Conservation (phyloP, 2,329 filamentous ascomycete genomes). For the Catunica adiposa region DNA sequence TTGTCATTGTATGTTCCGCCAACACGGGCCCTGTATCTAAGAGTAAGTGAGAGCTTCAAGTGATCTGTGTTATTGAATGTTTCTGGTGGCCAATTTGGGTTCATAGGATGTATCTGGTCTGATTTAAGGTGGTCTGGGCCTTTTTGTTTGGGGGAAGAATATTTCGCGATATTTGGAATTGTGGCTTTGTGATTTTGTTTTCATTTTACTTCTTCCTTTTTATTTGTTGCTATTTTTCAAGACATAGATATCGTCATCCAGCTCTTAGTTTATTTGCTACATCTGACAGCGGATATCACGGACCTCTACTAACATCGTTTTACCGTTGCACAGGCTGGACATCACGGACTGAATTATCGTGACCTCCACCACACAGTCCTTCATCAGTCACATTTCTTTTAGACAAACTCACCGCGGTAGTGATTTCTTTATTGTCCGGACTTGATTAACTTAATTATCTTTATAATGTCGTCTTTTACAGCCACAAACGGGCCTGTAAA, state of each 20-base stretch:
- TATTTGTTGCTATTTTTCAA: neutral
- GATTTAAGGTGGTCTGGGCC: neutral
- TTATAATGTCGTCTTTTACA: slow-evolving; percentile 10
- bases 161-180: neutral
- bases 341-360: too few relatives aligned
- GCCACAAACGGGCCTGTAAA: neutral
- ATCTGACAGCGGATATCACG: too few relatives aligned
- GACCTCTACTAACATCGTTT: too few relatives aligned
- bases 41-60: neutral
- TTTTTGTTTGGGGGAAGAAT: neutral
- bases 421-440: too few relatives aligned
- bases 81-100: neutral
- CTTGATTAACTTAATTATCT: neutral
- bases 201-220: too few relatives aligned
- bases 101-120: neutral
- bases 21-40: neutral
- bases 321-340: too few relatives aligned
- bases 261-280: neutral
- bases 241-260: neutral
- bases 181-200: neutral
- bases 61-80: neutral
- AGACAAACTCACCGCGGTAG: too few relatives aligned
- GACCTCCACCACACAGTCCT: too few relatives aligned
- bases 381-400: too few relatives aligned
- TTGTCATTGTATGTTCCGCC: neutral